phyloP scores from a whole-genome alignment of 768 basidiomycete genomes.

The Tremella fuciformis region DNA sequence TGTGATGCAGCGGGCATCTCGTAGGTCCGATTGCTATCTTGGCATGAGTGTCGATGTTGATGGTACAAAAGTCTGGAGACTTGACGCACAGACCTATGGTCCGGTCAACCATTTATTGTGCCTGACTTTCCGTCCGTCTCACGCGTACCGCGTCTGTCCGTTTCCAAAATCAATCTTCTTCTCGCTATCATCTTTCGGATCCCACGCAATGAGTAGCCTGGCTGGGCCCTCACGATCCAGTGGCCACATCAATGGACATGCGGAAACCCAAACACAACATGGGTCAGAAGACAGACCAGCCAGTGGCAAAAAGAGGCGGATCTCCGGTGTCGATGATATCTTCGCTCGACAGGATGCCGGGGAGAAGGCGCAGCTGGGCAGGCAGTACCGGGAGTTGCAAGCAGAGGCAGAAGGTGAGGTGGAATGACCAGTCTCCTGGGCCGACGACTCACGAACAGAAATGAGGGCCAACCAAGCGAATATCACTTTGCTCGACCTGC shows the following conservation, averaged over 20 bases:
- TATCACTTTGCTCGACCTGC: conserved; percentile 19
- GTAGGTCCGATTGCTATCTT: too few species aligned
- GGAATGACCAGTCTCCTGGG: neutral
- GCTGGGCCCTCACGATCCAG: neutral
- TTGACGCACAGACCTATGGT: too few species aligned
- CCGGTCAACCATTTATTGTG: too few species aligned
- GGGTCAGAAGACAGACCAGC: neutral
- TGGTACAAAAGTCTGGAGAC: too few species aligned
- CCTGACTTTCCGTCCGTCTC: too few species aligned
- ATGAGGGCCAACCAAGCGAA: conserved; percentile 30
- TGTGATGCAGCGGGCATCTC: too few species aligned
- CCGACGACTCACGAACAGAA: conserved; percentile 14
- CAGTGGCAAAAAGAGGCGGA: conserved; percentile 14
- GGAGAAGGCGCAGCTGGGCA: conserved; percentile 25
- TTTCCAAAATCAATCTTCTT: too few species aligned
- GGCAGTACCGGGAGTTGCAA: conserved; percentile 30
- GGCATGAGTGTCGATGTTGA: too few species aligned
- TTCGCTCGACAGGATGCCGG: conserved; percentile 25
- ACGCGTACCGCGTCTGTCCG: too few species aligned
- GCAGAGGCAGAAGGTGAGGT: conserved; percentile 35
- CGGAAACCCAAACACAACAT: neutral
- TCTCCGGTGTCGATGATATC: conserved; percentile 23
- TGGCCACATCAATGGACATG: neutral
- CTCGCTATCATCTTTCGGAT: too few species aligned
- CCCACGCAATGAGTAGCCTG: too few species aligned